Evolutionary conservation across 805 yeast genomes (phyloP), one percentile per base, ranked within the genome.

Genomic region (Sugiyamaella chiloensis): DNA sequence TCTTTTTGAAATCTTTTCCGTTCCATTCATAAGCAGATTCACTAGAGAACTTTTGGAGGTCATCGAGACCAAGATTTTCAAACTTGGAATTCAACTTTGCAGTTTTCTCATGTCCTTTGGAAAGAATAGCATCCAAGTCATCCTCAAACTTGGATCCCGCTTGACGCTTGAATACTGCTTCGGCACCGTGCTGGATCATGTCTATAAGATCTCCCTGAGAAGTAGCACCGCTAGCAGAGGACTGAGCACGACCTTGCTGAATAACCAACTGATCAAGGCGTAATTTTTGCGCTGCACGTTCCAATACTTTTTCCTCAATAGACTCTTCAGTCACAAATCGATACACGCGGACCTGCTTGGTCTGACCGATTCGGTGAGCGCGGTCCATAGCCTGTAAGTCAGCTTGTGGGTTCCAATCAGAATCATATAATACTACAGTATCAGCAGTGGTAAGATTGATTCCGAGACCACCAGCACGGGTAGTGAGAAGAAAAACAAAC

Each of bases 331-430:
- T 91, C 23, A 91, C 95, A 68, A 91, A 87, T 55, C 99, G 73
- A 64, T 78, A 91, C 16, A 91, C 98, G 58, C 82, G 78, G 6
- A 91, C 99, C 69, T 91, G 99, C 62, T 91, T 91, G 64, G 87
- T 91, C 65, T 90, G 98, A 16, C 98, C 98, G 62, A 90, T 90
- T 72, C 98, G 81, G 63, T 90, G 98, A 0, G 97, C 98, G 62
- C 98, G 78, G 65, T 91, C 98, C 98, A 90, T 90, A 1, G 97
- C 97, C 69, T 90, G 98, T 59, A 90, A 73, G 72, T 90, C 98
- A 0, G 96, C 97, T 63, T 90, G 98, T 1, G 98, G 98, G 62
- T 90, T 90, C 98, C 98, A 90, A 69, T 90, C 98, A 0, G 95
- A 85, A 65, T 90, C 98, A 62, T 80, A 91, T 23, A 90, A 66